Evolutionary conservation across 805 yeast species (phyloP), one percentile per base, ranked within the genome.

Genomic region (Deakozyma indianensis): DNA sequence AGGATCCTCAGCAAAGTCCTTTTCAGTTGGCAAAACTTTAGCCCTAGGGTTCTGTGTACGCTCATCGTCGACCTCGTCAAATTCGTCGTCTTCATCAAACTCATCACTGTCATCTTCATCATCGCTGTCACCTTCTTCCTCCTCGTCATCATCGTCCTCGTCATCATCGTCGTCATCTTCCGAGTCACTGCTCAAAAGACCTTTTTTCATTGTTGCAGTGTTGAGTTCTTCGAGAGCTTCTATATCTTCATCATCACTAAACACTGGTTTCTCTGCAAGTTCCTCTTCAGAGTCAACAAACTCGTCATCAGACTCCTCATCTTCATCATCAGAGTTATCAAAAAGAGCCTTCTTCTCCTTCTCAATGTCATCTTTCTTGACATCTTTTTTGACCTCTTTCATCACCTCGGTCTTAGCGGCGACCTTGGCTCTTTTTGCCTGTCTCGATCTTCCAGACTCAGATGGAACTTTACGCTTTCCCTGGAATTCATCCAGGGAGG

Each of bases 401-500:
- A 56, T 54, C 42, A 47, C 55, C 4, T 53, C 52, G 20, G 56
- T 44, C 22, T 43, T 44, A 2, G 47, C 47, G 25, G 50, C 53
- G 49, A 56, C 52, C 48, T 56, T 57, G 38, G 55, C 51, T 23
- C 56, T 56, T 45, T 56, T 55, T 35, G 43, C 55, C 41, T 57
- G 53, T 3, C 58, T 53, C 35, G 54, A 52, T 53, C 58, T 60
- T 61, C 47, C 54, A 45, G 45, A 48, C 23, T 25, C 28, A 16
- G 44, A 43, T 4, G 42, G 23, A 48, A 47, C 47, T 15, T 52
- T 50, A 41, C 53, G 55, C 51, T 61, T 61, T 23, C 60, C 61
- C 16, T 56, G 77, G 62, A 88, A 80, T 57, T 90, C 95, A 41
- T 90, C 97, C 50, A 80, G 69, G 3, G 87, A 61, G 28, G 96